Base-by-base conservation (phyloP, 129 eudicot genomes). In the Pulicaria dysenterica region DNA sequence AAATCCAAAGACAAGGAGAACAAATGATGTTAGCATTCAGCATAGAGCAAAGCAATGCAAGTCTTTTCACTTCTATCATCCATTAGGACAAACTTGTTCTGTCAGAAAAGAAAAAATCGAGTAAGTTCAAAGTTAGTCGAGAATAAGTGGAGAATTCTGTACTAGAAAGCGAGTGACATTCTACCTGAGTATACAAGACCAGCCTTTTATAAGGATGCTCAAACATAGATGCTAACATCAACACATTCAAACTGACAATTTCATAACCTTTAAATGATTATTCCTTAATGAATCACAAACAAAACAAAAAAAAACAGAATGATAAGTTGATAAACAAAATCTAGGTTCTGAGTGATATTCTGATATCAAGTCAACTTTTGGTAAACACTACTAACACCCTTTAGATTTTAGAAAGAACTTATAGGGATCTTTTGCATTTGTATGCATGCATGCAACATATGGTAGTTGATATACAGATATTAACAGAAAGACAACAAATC, bases 321-420 rank as follows among this genome's bases (percentile, higher is more conserved):
- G 43, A 60, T 17, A 44, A 15, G 56, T 58, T 60, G 48, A 47
- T 67, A 7, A 9, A 50, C 8, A 12, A 48, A 13, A 67, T 48
- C 31, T n/a, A n/a, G 60, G 11, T 55, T 58, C 47, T 48, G 14
- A 24, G 31, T 24, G 31, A 24, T 24, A 24, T 0, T 24, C 47
- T 31, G 11, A 59, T 58, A 59, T 48, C 41, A 58, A 45, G 65
- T 57, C 37, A 45, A 61, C 77, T n/a, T 38, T 58, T 34, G 31
- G 31, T 24, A 24, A 24, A 24, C 31, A 24, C 31, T 40, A 46
- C 60, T 14, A 59, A 34, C 42, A 36, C 57, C n/a, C 12, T 55
- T 9, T 24, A 24, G 31, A 24, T 24, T 24, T 24, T 34, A 41
- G 31, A 19, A 70, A 43, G 50, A 31, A 17, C 9, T 41, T 39